A percentile compares a stretch with the other conserved stretches of the same genome.
Evolutionary conservation across 495 filamentous ascomycete genomes (phyloP).

Genomic region (Penicillium maclennaniae): DNA sequence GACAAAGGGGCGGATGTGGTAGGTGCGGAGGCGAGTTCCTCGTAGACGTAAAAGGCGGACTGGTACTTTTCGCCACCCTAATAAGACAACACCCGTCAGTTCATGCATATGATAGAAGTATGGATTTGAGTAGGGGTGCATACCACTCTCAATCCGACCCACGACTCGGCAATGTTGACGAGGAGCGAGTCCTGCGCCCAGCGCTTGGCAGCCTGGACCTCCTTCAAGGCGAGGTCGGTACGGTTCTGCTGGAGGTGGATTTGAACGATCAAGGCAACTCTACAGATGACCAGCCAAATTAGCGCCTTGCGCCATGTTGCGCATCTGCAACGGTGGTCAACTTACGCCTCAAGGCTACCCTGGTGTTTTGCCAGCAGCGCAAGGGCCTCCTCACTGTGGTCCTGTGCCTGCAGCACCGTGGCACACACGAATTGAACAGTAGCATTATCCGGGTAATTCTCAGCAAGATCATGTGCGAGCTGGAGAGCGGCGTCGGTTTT

Average conservation of each 20-base stretch:
- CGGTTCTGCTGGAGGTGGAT: slow-evolving; percentile 91
- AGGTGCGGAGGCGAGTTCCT: slow-evolving; percentile 87
- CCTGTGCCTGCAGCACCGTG: slow-evolving; percentile 72
- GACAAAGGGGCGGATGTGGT: slow-evolving; percentile 58
- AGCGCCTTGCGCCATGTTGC: background rate
- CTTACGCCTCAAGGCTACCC: slow-evolving; percentile 77
- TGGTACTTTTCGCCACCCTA: slow-evolving; percentile 96
- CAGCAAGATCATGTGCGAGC: slow-evolving; percentile 61
- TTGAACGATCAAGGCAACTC: slow-evolving; percentile 75
- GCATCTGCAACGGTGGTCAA: slow-evolving; percentile 17
- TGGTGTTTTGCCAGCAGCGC: slow-evolving; percentile 75
- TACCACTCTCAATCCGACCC: slow-evolving; percentile 87
- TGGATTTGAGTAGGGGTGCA: slow-evolving; percentile 24
- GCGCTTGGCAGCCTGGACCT: slow-evolving; percentile 81
- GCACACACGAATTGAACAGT: slow-evolving; percentile 78
- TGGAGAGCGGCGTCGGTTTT: slow-evolving; percentile 57
- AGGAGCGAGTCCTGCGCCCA: slow-evolving; percentile 95
- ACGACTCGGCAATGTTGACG: slow-evolving; percentile 92
- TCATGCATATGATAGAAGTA: background rate
- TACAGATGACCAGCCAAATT: slow-evolving; percentile 15
- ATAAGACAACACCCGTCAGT: slow-evolving; percentile 3
- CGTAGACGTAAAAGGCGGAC: slow-evolving; percentile 95
- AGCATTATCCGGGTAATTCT: slow-evolving; percentile 63
- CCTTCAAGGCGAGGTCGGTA: slow-evolving; percentile 82
- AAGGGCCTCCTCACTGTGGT: slow-evolving; percentile 78